Conservation (phyloP, 495 filamentous ascomycete species). For the Lophium mytilinum region DNA sequence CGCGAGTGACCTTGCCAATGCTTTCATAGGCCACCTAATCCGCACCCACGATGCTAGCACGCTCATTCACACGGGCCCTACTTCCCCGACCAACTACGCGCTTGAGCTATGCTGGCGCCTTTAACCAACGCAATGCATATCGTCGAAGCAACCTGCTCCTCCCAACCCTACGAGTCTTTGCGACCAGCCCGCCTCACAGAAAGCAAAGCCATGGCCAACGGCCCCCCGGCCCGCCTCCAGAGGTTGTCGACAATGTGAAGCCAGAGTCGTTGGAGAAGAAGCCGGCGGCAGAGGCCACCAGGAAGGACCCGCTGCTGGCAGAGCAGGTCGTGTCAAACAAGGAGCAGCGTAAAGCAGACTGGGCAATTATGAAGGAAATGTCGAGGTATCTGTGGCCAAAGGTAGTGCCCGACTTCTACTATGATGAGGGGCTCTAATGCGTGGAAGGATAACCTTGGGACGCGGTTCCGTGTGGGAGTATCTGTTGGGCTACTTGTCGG, state of each 20-base stretch:
- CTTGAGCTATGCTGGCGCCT: background rate
- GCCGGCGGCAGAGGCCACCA: constrained; percentile 29
- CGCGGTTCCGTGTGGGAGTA: constrained; percentile 74
- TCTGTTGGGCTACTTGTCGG: constrained; percentile 76
- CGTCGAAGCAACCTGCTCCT: background rate
- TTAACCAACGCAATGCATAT: no score
- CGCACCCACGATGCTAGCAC: constrained; percentile 9
- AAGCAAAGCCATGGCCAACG: constrained; percentile 30
- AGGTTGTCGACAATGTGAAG: constrained; percentile 14
- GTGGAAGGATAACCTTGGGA: constrained; percentile 59
- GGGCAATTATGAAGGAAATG: constrained; percentile 99
- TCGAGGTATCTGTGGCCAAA: constrained; percentile 91
- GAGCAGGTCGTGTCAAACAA: constrained; percentile 54
- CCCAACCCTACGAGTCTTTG: constrained; percentile 25
- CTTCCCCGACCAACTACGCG: constrained; percentile 2
- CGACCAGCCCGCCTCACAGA: constrained; percentile 30
- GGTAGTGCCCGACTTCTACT: constrained; percentile 31
- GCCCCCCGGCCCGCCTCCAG: constrained; percentile 2
- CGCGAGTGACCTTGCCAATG: background rate
- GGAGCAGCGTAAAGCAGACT: constrained; percentile 92
- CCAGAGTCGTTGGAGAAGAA: constrained; percentile 27
- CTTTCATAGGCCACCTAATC: background rate
- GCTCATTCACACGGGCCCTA: constrained; percentile 7
- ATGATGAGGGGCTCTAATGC: background rate
- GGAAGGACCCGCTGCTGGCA: constrained; percentile 44